Base-by-base conservation (phyloP, 1,284 basidiomycete genomes). In the Papiliotrema flavescens region DNA sequence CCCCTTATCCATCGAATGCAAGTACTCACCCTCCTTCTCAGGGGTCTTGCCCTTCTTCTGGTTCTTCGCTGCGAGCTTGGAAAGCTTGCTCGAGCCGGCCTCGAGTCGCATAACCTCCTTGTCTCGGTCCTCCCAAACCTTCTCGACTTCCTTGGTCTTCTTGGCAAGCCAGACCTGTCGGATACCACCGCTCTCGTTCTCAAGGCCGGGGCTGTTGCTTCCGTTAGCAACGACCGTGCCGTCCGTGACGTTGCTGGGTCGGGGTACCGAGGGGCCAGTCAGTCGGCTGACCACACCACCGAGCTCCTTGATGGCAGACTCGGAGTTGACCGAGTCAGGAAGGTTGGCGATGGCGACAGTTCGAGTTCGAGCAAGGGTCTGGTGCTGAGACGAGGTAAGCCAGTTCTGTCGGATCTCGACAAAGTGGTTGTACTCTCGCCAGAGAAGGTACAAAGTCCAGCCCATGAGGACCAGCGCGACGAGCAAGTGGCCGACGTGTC, bases 321-420 rank as follows among this genome's bases (percentile, higher is more conserved):
- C 74, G 43, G 75, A 76, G 60, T 92, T 84, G 65, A 87, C 86
- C 52, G 85, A 82, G 43, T 82, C 76, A n/a, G 94, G 92, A 7
- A 98, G 85, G 44, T 91, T 91, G 15, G 90, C 91, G 60, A 98
- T 81, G 45, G 93, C 84, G 19, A 98, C 81, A 2, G 94, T 96
- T 62, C 86, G 88, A 2, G 93, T 88, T 76, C 93, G 89, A 0
- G 88, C 84, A 6, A 85, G 83, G 37, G 81, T 78, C 0, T 88
- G 80, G 69, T 95, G 88, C n/a, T 78, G 76, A 11, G 82, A 80
- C 56, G 85, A 84, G 59, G 90, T 84, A 48, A 98, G 84, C 80
- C 90, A 89, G 49, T 85, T 81, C 71, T 97, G 93, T 34, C 95
- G 90, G 17, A 85, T 81, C 53, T 81, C 80, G 62, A 96, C 79